Base-by-base conservation (phyloP, 345 rosid species). In the Syzygium aqueum region DNA sequence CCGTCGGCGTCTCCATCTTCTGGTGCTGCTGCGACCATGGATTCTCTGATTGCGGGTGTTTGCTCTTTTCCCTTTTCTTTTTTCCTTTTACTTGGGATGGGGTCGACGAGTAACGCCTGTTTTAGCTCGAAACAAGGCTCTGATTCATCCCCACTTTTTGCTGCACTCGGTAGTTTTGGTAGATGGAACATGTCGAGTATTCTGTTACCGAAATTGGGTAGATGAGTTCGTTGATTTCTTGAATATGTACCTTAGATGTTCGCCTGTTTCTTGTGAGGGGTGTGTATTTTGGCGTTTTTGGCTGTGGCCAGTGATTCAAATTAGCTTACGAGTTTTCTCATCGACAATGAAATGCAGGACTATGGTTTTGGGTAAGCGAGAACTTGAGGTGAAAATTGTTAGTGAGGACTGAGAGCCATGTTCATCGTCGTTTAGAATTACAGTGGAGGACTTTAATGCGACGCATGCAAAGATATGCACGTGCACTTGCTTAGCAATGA, bases 41-140 rank as follows among this genome's bases (percentile, higher is more conserved):
- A 88, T 43, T 91, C 96, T 90, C 93, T 94, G 25, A 84, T 93
- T 84, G 92, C 94, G 89, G 96, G 98, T 93, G 87, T 19, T 19
- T 77, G n/a, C 84, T 57, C 77, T 73, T 63, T 5, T 10, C 59
- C 87, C 28, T 77, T 86, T 84, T 86, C 86, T 37, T 67, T 17
- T 17, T 77, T 25, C 37, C 19, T 73, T 17, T 33, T 11, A 33
- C 80, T 33, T 9, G 80, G 49, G 46, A 17, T 9, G 80, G 80
- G 46, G 46, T 73, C 80, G 4, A 33, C 80, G 49, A 16, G 80
- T 0, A 6, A 17, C 19, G 49, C 22, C 80, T 33, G 23, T 73
- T 33, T 33, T 33, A 9, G 80, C 80, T 33, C 49, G 80, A 30
- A 17, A 73, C 49, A 17, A 4, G 49, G 11, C 46, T 33, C 46